Base-by-base conservation (phyloP, 352 stramenopile genomes). In the Bremia lactucae region DNA sequence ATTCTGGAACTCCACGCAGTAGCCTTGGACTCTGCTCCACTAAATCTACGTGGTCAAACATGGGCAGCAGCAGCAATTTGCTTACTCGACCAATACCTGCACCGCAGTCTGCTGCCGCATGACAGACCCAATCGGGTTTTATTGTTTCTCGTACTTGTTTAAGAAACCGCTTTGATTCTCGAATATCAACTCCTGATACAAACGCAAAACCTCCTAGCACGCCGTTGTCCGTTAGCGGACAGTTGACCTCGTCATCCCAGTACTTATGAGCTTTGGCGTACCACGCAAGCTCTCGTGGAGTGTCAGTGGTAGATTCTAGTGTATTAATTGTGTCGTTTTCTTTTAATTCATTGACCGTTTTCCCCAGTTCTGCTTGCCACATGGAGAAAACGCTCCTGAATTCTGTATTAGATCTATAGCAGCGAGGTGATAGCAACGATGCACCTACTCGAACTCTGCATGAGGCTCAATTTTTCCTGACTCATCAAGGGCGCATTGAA, bases 11-110 rank as follows among this genome's bases (percentile, higher is more conserved):
- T 19, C 79, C 82, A 14, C 72, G 70, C 21, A 98, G 55, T 8
- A 98, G 66, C 6, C 90, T 78, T 36, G 76, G 70, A 49, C 91
- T 97, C 53, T 96, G 90, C 59, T 98, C 95, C 11, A 98, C 72
- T 18, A 98, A 59, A 41, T 98, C 92, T 42, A 96, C 95, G 24
- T 68, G 63, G 16, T 73, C 42, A 33, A 96, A 94, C 42, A 84
- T 72, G 6, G 83, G 81, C 16, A 97, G 52, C 5, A 98, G 64
- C 31, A 98, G 53, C 38, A 91, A 65, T 62, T 98, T 98, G 15
- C 81, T 92, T 31, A 98, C 92, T 34, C 95, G 77, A 3, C 95
- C 95, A 52, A 98, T 98, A 44, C 91, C 91, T 6, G 83, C 80
- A 25, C 86, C 87, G 25, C 86, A 95, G 53, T 96, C 87, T 25